These are phyloP conservation scores for Calonectria pseudoreteaudii DNA, from an alignment of 2,329 filamentous ascomycete species.

Conservation along the genomic window DNA sequence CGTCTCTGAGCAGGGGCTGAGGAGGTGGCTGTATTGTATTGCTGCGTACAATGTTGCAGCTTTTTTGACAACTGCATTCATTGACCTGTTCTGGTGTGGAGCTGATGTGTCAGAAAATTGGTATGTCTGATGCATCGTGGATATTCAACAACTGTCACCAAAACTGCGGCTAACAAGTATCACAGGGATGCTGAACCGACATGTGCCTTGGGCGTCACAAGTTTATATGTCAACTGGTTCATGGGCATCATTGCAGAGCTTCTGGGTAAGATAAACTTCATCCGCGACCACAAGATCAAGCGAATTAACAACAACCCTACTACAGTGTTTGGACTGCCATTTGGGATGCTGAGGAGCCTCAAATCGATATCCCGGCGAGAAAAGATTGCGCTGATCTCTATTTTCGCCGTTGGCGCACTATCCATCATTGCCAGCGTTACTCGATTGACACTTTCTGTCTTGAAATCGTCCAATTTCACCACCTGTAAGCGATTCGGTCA, in stretches of 20 bases:
- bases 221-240: not conserved
- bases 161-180: not conserved
- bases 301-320: not conserved
- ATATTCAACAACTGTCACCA: not conserved
- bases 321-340: not conserved
- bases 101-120: not conserved
- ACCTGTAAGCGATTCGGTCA: not conserved
- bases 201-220: not conserved
- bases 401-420: not conserved
- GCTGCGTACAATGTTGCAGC: not conserved
- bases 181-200: not conserved
- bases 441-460: not conserved
- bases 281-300: not conserved
- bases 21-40: not conserved
- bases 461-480: not conserved
- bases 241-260: constrained; percentile 2
- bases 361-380: not conserved
- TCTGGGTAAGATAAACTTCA: not conserved
- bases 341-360: not conserved
- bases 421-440: not conserved
- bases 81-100: constrained; percentile 2
- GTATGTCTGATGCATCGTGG: not conserved
- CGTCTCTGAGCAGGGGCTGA: not conserved
- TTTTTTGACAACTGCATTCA: not conserved
- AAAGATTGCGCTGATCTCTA: not conserved